Conservation (phyloP, 2,329 filamentous ascomycete genomes). For the Colletotrichum tropicicola region DNA sequence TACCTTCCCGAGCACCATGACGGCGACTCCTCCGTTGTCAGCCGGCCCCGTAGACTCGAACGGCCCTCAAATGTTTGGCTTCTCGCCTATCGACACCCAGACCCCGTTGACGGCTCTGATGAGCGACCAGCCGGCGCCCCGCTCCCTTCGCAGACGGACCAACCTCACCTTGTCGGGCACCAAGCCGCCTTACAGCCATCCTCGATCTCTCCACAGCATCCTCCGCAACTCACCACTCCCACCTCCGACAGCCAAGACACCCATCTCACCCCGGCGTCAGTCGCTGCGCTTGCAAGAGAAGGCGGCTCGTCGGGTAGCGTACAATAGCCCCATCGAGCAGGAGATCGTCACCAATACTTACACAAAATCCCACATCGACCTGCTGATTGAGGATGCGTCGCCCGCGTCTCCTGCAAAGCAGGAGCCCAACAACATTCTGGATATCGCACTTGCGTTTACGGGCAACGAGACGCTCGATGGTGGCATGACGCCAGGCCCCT, state of each 20-base stretch:
- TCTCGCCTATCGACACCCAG: conserved; percentile 47
- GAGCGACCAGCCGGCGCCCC: conserved; percentile 34
- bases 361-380: conserved; percentile 69
- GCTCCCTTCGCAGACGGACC: conserved; percentile 47
- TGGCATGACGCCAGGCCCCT: conserved; percentile 69
- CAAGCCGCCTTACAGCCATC: conserved; percentile 65
- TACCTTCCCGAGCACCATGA: conserved; percentile 64
- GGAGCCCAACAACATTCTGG: conserved; percentile 53
- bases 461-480: conserved; percentile 66
- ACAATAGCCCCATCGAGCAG: conserved; percentile 69
- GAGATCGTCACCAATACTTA: conserved; percentile 72
- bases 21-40: conserved; percentile 66
- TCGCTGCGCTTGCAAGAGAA: conserved; percentile 64
- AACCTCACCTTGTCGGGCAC: conserved; percentile 38
- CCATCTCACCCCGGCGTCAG: conserved; percentile 61
- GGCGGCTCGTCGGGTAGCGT: conserved; percentile 65
- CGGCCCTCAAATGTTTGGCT: conserved; percentile 54
- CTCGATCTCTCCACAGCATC: conserved; percentile 69
- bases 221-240: conserved; percentile 73
- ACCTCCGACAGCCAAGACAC: conserved; percentile 57
- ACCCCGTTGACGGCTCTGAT: conserved; percentile 22
- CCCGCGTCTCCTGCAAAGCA: conserved; percentile 50
- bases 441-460: conserved; percentile 60
- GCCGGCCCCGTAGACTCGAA: conserved; percentile 59
- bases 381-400: conserved; percentile 66